Percentiles rank a stretch among this genome's conserved stretches.
Evolutionary conservation across 441 rosid genomes (phyloP).

Genomic region (Lepidium campestre): DNA sequence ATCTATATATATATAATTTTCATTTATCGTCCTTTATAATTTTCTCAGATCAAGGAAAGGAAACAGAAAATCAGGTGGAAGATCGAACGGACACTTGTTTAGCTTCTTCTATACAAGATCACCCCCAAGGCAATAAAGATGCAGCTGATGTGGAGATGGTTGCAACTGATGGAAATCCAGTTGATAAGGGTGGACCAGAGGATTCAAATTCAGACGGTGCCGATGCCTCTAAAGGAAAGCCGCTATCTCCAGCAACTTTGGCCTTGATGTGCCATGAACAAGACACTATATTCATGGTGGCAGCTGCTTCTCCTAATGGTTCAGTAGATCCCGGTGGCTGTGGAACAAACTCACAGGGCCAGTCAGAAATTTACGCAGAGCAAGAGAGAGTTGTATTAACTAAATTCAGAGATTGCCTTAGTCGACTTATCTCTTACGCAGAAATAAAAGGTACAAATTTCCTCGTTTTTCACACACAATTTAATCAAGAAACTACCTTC

Average conservation of each 20-base stretch:
- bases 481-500: background rate
- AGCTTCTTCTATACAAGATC: slow-evolving; percentile 55
- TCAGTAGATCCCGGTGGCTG: slow-evolving; percentile 42
- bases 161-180: slow-evolving; percentile 44
- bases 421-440: slow-evolving; percentile 77
- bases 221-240: slow-evolving; percentile 59
- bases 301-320: slow-evolving; percentile 61
- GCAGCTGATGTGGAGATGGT: slow-evolving; percentile 33
- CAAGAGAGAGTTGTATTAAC: slow-evolving; percentile 80
- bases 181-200: slow-evolving; percentile 45
- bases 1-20: background rate
- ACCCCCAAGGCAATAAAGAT: slow-evolving; percentile 44
- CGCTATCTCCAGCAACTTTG: slow-evolving; percentile 96
- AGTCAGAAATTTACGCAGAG: slow-evolving; percentile 65
- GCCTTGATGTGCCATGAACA: slow-evolving; percentile 81
- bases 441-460: slow-evolving; percentile 71
- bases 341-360: slow-evolving; percentile 47
- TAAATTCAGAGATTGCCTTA: slow-evolving; percentile 83
- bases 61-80: slow-evolving; percentile 42
- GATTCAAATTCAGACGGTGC: slow-evolving; percentile 48
- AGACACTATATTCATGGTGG: slow-evolving; percentile 40
- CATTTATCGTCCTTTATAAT: slow-evolving; percentile 2
- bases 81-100: slow-evolving; percentile 45
- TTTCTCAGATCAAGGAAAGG: slow-evolving; percentile 50
- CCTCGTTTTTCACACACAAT: background rate